These are phyloP conservation scores for Epichloe hybrida DNA, from an alignment of 2,329 filamentous ascomycete species.

Conservation along the genomic window DNA sequence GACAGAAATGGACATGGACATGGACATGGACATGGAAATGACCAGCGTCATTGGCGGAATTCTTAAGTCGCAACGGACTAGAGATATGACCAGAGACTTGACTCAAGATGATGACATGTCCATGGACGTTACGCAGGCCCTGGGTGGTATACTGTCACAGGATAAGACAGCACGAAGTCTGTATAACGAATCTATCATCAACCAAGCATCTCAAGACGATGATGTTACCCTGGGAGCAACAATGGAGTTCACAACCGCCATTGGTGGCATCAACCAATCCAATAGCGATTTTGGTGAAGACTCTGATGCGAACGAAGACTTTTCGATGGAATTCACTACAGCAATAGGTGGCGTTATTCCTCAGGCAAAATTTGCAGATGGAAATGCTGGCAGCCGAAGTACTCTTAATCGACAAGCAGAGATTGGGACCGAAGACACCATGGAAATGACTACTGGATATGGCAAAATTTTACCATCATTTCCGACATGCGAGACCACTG, in stretches of 20 bases:
- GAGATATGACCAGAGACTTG: conserved; percentile 21
- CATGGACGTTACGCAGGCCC: conserved; percentile 81
- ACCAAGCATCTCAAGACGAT: conserved; percentile 13
- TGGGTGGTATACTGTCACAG: conserved; percentile 62
- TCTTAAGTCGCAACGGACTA: conserved; percentile 29
- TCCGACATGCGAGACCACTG: conserved; percentile 19
- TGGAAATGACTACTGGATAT: conserved; percentile 45
- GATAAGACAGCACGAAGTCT: conserved; percentile 3
- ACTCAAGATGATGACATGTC: conserved; percentile 57
- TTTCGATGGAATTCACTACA: conserved; percentile 68
- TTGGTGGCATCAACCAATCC: conserved; percentile 51
- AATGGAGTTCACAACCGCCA: conserved; percentile 75
- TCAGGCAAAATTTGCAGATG: conserved; percentile 15
- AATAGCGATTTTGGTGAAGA: conserved; percentile 20
- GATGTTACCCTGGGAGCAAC: conserved; percentile 23
- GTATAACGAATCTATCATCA: not conserved
- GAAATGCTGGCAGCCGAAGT: conserved; percentile 8
- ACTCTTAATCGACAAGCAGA: conserved; percentile 20
- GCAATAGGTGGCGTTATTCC: conserved; percentile 44
- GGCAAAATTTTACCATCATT: conserved; percentile 35
- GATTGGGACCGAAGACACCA: conserved; percentile 18
- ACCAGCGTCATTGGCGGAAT: conserved; percentile 43
- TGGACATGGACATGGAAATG: conserved; percentile 44
- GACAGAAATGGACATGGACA: conserved; percentile 23
- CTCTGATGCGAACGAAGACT: conserved; percentile 45